These are phyloP conservation scores for Fragaria vesca DNA, from an alignment of 306 rosid genomes.

Conservation along the genomic window DNA sequence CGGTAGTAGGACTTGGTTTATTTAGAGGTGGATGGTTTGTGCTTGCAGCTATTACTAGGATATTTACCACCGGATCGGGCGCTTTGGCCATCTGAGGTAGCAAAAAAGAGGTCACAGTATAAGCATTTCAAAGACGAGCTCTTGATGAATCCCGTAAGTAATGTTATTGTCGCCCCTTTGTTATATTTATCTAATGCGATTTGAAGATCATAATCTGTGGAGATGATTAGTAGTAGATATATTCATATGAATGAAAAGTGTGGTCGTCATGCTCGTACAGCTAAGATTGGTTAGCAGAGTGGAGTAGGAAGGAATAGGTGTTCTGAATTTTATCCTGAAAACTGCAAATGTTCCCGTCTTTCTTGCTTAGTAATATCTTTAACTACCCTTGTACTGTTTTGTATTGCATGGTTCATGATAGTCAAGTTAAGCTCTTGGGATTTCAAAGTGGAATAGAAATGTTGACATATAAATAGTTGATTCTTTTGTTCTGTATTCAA, in stretches of 20 bases:
- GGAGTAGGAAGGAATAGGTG: background rate
- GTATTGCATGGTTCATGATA: background rate
- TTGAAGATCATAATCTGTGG: background rate
- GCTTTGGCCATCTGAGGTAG: conserved; percentile 83
- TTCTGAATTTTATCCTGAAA: background rate
- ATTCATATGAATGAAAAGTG: background rate
- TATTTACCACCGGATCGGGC: conserved; percentile 83
- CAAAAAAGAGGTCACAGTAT: conserved; percentile 89
- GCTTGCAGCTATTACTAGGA: conserved; percentile 77
- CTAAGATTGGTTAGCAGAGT: background rate
- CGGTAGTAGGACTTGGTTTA: background rate
- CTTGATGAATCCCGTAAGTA: conserved; percentile 97
- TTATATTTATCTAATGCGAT: background rate
- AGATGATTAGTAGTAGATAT: background rate
- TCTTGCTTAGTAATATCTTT: background rate
- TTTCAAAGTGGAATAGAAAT: background rate
- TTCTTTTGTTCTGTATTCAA: conserved; percentile 14
- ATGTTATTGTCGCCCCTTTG: conserved; percentile 11
- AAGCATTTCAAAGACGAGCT: conserved; percentile 89
- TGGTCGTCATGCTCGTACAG: background rate
- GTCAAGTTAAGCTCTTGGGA: background rate
- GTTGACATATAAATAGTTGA: conserved; percentile 3
- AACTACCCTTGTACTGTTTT: background rate
- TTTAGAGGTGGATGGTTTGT: conserved; percentile 4
- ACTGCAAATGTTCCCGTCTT: background rate